Percentiles rank a stretch among this genome's conserved stretches.
phyloP scores from a whole-genome alignment of 2,329 filamentous ascomycete genomes.

The Periconia sp. region DNA sequence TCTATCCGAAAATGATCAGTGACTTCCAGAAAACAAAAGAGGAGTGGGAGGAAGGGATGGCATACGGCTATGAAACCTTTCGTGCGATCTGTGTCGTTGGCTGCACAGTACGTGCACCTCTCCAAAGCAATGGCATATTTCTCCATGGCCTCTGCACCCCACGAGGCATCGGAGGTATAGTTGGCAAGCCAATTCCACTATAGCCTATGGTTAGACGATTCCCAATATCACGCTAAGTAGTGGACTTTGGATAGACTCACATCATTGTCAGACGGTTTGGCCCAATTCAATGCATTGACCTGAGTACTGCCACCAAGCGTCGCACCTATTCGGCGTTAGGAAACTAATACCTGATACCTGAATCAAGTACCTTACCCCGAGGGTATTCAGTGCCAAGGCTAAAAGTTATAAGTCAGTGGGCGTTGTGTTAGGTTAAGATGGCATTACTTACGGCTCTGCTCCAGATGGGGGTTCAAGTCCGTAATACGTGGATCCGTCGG shows the following conservation, averaged over 20 bases:
- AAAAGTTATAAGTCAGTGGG: background rate
- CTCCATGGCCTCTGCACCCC: slow-evolving; percentile 54
- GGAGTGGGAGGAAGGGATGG: background rate
- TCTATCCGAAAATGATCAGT: background rate
- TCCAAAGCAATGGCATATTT: slow-evolving; percentile 38
- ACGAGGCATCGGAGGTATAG: slow-evolving; percentile 59
- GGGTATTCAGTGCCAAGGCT: slow-evolving; percentile 57
- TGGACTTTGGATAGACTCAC: background rate
- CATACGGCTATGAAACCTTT: background rate
- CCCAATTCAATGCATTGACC: slow-evolving; percentile 53
- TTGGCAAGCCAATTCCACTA: slow-evolving; percentile 56
- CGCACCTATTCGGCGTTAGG: too few relatives aligned
- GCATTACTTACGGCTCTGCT: slow-evolving; percentile 34
- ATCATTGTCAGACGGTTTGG: slow-evolving; percentile 50
- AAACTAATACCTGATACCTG: too few relatives aligned
- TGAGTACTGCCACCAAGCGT: slow-evolving; percentile 58
- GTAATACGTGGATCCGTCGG: slow-evolving; percentile 52
- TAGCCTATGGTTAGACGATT: background rate
- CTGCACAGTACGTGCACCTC: background rate
- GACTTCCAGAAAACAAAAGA: background rate
- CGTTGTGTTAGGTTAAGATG: background rate
- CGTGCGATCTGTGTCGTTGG: background rate
- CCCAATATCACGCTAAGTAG: background rate
- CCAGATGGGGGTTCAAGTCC: slow-evolving; percentile 53
- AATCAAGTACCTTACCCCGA: too few relatives aligned